Percentiles rank a stretch among this genome's conserved stretches.
phyloP scores from a whole-genome alignment of 2,329 filamentous ascomycete genomes.

The Neoscytalidium dimidiatum region DNA sequence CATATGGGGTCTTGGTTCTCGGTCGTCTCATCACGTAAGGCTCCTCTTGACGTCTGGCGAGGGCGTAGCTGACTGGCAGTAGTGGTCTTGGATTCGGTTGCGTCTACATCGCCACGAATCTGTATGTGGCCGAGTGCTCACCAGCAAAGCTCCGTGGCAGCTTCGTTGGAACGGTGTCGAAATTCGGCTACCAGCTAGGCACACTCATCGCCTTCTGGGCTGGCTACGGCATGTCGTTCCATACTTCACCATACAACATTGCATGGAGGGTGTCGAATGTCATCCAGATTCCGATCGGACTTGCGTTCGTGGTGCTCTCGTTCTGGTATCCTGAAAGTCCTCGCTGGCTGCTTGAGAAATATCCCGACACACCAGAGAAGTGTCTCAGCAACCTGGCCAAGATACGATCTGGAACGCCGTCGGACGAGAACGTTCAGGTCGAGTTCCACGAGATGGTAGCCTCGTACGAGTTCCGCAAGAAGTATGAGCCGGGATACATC shows the following conservation, averaged over 20 bases:
- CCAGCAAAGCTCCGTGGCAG: slow-evolving; percentile 42
- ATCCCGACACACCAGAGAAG: slow-evolving; percentile 35
- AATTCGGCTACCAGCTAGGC: slow-evolving; percentile 48
- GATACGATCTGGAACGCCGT: slow-evolving; percentile 33
- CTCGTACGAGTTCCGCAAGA: slow-evolving; percentile 36
- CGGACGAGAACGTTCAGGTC: slow-evolving; percentile 32
- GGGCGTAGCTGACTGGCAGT: not conserved
- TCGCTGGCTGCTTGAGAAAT: slow-evolving; percentile 38
- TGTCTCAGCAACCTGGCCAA: slow-evolving; percentile 34
- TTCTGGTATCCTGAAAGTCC: slow-evolving; percentile 45
- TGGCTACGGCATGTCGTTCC: slow-evolving; percentile 47
- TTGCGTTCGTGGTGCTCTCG: slow-evolving; percentile 37
- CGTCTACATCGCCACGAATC: slow-evolving; percentile 45
- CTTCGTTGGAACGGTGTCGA: slow-evolving; percentile 44
- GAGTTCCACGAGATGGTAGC: slow-evolving; percentile 44
- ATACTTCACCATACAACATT: slow-evolving; percentile 44
- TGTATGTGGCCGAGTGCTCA: slow-evolving; percentile 47
- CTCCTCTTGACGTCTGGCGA: not conserved
- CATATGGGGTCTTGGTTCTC: slow-evolving; percentile 42
- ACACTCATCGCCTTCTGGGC: slow-evolving; percentile 49
- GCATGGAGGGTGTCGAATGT: slow-evolving; percentile 47
- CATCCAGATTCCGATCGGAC: slow-evolving; percentile 45
- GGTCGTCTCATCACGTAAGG: slow-evolving; percentile 42
- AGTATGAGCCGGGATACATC: slow-evolving; percentile 35
- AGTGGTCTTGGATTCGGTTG: slow-evolving; percentile 46